Evolutionary conservation across 192 early-diverging fungal species (phyloP), one percentile per base, ranked within the genome.

Genomic region (Chytriomyces sp.): DNA sequence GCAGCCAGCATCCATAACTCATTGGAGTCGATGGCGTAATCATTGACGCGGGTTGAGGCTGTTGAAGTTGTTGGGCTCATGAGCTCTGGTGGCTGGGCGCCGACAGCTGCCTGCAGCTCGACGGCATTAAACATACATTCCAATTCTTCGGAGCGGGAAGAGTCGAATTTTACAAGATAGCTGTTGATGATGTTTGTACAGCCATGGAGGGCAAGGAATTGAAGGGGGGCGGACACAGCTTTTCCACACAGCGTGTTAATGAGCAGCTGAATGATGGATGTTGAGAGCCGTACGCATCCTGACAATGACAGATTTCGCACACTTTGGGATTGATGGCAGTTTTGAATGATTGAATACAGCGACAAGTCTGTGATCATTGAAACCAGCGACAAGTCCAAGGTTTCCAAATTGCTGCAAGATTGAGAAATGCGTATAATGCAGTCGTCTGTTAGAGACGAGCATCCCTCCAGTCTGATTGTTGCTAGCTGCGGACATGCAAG

Each of bases 381-480:
- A 49, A 69, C 16, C 6, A 77, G 67, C 13, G 68, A 20, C 9
- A 66, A 7, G 50, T 77, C 59, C n/a, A 81, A 70, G 23, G 24
- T 28, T 11, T 73, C 20, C 48, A 81, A 23, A n/a, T 9, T 13
- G 26, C 6, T 8, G 20, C 65, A 72, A 5, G 57, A 18, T 9
- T 50, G 72, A 24, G 69, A n/a, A n/a, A 81, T 35, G 5, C 13
- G 5, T 18, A 81, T 49, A 24, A 81, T n/a, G 53, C 44, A 35
- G 68, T 81, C 80, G 50, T 81, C 76, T 3, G 80, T 48, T 2
- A 81, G 23, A 45, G 46, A 69, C 7, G 69, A 11, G n/a, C 70
- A 83, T 2, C 80, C 80, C 3, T 82, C 80, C 45, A 83, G 23
- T 23, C 47, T 20, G 20, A 79, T 43, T 24, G 28, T 16, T 24